Conservation (phyloP, 495 filamentous ascomycete species). For the Penicillium lividum region DNA sequence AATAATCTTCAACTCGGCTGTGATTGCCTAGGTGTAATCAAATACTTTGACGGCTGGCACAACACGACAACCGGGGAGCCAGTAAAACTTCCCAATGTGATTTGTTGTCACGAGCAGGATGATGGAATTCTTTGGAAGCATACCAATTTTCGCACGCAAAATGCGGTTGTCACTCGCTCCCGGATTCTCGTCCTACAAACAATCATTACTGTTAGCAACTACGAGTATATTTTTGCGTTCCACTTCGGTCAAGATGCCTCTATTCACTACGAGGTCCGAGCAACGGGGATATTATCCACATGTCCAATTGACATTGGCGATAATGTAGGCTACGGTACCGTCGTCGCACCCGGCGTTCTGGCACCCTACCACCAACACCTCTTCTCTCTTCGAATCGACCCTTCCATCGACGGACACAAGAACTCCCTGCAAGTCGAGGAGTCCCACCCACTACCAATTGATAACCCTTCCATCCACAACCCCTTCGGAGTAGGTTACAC, state of each 20-base stretch:
- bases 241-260: slow-evolving; percentile 81
- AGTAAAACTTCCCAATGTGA: slow-evolving; percentile 53
- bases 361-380: slow-evolving; percentile 84
- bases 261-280: slow-evolving; percentile 75
- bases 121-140: slow-evolving; percentile 70
- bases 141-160: slow-evolving; percentile 64
- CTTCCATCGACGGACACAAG: slow-evolving; percentile 68
- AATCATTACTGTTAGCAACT: slow-evolving; percentile 79
- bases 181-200: slow-evolving; percentile 66
- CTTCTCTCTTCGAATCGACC: slow-evolving; percentile 85
- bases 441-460: slow-evolving; percentile 65
- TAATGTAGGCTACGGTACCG: slow-evolving; percentile 68
- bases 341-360: slow-evolving; percentile 82
- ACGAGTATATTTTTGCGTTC: slow-evolving; percentile 85
- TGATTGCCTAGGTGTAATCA: slow-evolving; percentile 65
- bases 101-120: slow-evolving; percentile 70
- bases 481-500: slow-evolving; percentile 77
- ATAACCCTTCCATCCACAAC: slow-evolving; percentile 54
- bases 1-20: slow-evolving; percentile 62
- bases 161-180: slow-evolving; percentile 56
- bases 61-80: slow-evolving; percentile 54
- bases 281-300: slow-evolving; percentile 85
- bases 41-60: slow-evolving; percentile 62
- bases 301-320: slow-evolving; percentile 64
- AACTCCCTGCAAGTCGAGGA: slow-evolving; percentile 75